Base-by-base conservation (phyloP, 148 eudicot genomes). In the Bassia scoparia region DNA sequence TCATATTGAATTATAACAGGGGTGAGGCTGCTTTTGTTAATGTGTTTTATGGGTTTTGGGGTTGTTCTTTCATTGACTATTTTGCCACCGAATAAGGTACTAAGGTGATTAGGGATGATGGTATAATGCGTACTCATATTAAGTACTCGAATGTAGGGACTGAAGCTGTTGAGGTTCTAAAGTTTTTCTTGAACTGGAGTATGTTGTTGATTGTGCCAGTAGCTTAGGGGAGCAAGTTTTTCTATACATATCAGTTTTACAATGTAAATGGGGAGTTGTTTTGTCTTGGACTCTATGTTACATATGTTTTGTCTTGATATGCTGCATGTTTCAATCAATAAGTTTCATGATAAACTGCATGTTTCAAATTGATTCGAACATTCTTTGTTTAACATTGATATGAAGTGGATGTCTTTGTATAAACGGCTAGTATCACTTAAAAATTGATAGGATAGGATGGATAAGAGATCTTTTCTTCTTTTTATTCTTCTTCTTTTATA, bases 191-290 rank as follows among this genome's bases (percentile, higher is more conserved):
- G 38, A 89, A 90, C 64, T 96, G 99, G 99, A 96, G 84, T 81
- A 90, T 96, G 97, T 54, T 96, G 17, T 76, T 96, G 71, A 75
- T 96, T 26, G 61, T 87, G 13, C 99, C 99, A 0, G 91, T 95
- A 0, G 83, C 96, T 10, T 92, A 91, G 96, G 89, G 89, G 14
- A 90, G 97, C 27, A 96, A 92, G 75, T 96, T 96, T 63, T 96
- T 96, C 75, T 96, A 96, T 72, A 87, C 86, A 69, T 96, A 96
- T 62, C 99, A 96, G 83, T 96, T 96, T 61, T 92, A 88, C 72
- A 88, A 92, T 64, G 99, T 96, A 31, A 96, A 92, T 80, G 99
- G 96, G 71, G 88, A 77, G 76, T 77, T 92, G 83, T 96, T 96
- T 71, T n/a, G n/a, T n/a, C n/a, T n/a, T n/a, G n/a, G n/a, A n/a